Percentiles rank a stretch among this genome's conserved stretches.
These are phyloP conservation scores for Psilocybe azurescens DNA, from an alignment of 768 basidiomycete genomes.

Conservation along the genomic window DNA sequence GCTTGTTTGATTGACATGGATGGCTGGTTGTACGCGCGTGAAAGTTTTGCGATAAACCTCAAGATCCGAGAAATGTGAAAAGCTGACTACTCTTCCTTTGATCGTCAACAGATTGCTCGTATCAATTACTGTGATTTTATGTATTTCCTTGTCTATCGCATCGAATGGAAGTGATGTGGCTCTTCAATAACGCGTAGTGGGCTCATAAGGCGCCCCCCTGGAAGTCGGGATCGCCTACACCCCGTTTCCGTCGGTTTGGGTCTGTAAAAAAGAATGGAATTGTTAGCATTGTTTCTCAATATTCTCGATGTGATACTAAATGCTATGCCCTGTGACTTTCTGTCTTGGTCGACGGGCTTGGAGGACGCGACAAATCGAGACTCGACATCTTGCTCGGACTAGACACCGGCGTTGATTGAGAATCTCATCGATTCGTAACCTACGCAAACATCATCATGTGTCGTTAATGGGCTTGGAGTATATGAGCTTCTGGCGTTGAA, in stretches of 20 bases:
- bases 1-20: constrained; percentile 10
- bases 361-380: too few relatives aligned
- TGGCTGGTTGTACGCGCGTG: not conserved
- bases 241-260: not conserved
- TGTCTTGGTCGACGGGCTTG: too few relatives aligned
- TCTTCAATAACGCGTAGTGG: too few relatives aligned
- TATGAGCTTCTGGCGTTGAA: too few relatives aligned
- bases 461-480: too few relatives aligned
- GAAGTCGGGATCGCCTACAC: not conserved
- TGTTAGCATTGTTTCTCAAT: not conserved
- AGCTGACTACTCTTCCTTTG: not conserved
- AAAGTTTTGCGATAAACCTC: not conserved
- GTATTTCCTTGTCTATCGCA: constrained; percentile 8
- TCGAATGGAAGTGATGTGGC: constrained; percentile 1
- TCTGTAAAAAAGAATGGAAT: not conserved
- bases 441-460: too few relatives aligned
- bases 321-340: too few relatives aligned
- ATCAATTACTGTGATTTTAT: not conserved
- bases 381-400: too few relatives aligned
- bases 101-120: not conserved
- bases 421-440: too few relatives aligned
- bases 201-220: too few relatives aligned
- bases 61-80: not conserved
- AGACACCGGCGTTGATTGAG: too few relatives aligned
- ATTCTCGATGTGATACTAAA: not conserved